phyloP scores from a whole-genome alignment of 1,139 yeast species.

The Zygotorulaspora mrakii region DNA sequence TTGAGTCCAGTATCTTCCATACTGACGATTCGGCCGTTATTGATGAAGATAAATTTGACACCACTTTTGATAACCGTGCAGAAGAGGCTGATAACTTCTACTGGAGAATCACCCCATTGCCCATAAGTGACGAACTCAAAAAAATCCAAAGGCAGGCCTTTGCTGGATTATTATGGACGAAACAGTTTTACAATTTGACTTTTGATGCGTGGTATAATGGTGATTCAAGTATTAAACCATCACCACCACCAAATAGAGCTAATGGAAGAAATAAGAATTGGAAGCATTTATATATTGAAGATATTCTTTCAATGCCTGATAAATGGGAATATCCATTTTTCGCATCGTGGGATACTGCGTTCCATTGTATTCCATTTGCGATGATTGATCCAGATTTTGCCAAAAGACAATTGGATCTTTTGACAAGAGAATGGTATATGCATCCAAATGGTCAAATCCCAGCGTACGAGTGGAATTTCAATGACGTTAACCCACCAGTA shows the following conservation, averaged over 20 bases:
- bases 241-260: conserved; percentile 78
- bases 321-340: conserved; percentile 97
- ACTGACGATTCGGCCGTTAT: conserved; percentile 45
- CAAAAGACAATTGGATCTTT: conserved; percentile 78
- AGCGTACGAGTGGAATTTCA: conserved; percentile 95
- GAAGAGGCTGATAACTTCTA: conserved; percentile 93
- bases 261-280: conserved; percentile 83
- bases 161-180: conserved; percentile 92
- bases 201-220: conserved; percentile 88
- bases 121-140: conserved; percentile 77
- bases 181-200: conserved; percentile 86
- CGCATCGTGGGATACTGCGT: conserved; percentile 98
- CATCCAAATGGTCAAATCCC: conserved; percentile 99
- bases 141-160: conserved; percentile 91
- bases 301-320: conserved; percentile 86
- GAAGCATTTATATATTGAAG: conserved; percentile 88
- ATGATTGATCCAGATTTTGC: conserved; percentile 96
- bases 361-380: conserved; percentile 91
- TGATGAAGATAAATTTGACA: conserved; percentile 76
- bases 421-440: conserved; percentile 97
- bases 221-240: conserved; percentile 68
- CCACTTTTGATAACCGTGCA: conserved; percentile 67
- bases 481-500: conserved; percentile 96
- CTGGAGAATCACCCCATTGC: conserved; percentile 85
- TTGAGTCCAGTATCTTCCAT: conserved; percentile 27